Base-by-base conservation (phyloP, 148 eudicot genomes). In the Camellia granthamiana region DNA sequence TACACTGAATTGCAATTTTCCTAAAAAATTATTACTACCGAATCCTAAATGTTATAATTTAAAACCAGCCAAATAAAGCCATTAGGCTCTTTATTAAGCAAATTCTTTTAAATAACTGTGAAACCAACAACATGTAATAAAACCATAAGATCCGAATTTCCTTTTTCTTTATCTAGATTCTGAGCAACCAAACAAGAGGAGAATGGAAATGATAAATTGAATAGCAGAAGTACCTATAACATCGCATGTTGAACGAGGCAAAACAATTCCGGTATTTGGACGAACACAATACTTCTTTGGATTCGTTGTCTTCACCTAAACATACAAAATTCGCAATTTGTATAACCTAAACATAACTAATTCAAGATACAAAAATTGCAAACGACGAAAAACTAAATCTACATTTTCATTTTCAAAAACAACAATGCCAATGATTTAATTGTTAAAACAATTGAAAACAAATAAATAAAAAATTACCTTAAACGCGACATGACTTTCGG, bases 231-330 rank as follows among this genome's bases (percentile, higher is more conserved):
- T 61, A 93, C 97, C 97, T 84, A 77, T 80, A 49, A 93, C 77
- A 46, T 91, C 91, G 66, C 95, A 90, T 51, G 90, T 88, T 62
- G 93, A 88, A 79, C 88, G 88, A 13, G 97, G 97, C 85, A 77
- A 63, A 78, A 93, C 90, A 52, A 93, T 75, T 47, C 97, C 95
- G 3, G 92, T 90, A 74, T 93, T 93, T 0, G 97, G 97, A 52
- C 97, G 91, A 86, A 91, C 97, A 52, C 93, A 91, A 63, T 93
- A 93, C 83, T 93, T 93, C 90, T 90, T 93, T 3, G 97, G 97
- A 84, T 93, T 93, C 49, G 97, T 93, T 0, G 97, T 93, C 86
- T 91, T 93, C 60, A 93, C 94, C 97, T 89, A 60, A 51, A 72
- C 72, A 80, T 30, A 15, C 4, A 72, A 18, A 59, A 62, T 5